Evolutionary conservation across 345 rosid genomes (phyloP).

Genomic region (Syzygium aqueum): DNA sequence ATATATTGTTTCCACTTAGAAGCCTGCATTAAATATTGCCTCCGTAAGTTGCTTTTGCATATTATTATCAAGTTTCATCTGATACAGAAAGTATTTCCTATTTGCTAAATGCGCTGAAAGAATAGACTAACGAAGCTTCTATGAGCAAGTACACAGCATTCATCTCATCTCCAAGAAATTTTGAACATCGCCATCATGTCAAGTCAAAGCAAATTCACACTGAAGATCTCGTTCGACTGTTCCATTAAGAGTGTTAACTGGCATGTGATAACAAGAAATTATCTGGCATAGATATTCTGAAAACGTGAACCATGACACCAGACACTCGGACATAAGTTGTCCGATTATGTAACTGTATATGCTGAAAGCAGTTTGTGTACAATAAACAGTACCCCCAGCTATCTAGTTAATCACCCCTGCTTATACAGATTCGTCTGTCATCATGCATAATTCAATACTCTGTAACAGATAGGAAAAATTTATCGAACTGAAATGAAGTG

Average conservation of each 20-base stretch:
- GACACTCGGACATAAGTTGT: neutral
- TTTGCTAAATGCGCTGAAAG: neutral
- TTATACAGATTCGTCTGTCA: neutral
- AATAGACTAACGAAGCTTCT: neutral
- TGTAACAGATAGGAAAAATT: neutral
- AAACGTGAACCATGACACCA: neutral
- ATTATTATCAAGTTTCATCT: neutral
- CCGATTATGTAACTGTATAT: neutral
- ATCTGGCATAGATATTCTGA: neutral
- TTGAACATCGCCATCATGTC: neutral
- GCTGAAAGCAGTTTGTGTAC: neutral
- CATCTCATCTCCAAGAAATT: neutral
- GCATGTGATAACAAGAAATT: neutral
- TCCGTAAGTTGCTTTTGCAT: neutral
- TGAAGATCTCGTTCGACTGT: neutral
- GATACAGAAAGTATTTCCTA: neutral
- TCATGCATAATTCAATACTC: neutral
- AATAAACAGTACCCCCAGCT: neutral
- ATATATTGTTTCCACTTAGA: slow-evolving; percentile 68
- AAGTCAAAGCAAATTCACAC: neutral
- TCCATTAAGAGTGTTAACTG: neutral
- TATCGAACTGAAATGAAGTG: neutral
- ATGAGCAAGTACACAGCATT: neutral
- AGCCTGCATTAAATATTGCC: slow-evolving; percentile 37
- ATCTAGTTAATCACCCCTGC: neutral